phyloP scores from a whole-genome alignment of 169 alveolate genomes.

The Eimeria praecox region DNA sequence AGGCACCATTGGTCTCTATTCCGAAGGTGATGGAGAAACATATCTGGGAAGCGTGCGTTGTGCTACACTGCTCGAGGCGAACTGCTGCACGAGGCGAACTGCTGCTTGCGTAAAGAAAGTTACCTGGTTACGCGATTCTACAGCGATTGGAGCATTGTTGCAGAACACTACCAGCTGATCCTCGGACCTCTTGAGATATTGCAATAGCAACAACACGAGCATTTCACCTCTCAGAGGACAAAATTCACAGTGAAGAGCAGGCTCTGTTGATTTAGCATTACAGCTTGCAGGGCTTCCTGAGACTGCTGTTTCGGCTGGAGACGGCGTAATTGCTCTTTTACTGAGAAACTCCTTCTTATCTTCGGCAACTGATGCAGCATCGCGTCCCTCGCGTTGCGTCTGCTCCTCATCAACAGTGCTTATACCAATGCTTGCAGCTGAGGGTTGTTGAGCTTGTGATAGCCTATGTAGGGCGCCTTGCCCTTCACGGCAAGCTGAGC shows the following conservation, averaged over 20 bases:
- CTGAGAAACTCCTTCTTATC: not conserved
- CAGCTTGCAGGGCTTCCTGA: slow-evolving; percentile 9
- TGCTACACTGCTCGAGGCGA: not conserved
- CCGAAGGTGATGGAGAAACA: not conserved
- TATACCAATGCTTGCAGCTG: not conserved
- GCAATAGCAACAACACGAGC: slow-evolving; percentile 58
- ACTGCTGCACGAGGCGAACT: not conserved
- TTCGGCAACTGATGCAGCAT: not conserved
- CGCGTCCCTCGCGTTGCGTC: not conserved
- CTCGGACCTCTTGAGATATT: slow-evolving; percentile 48
- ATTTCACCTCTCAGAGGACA: slow-evolving; percentile 70
- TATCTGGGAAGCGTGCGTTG: too few species aligned
- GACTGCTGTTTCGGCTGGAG: not conserved
- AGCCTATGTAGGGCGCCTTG: not conserved
- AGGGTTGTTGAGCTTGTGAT: not conserved
- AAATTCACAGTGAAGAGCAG: slow-evolving; percentile 43
- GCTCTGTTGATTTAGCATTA: not conserved
- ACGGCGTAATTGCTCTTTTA: not conserved
- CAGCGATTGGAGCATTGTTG: slow-evolving; percentile 37
- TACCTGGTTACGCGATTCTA: slow-evolving; percentile 72
- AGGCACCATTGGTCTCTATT: not conserved
- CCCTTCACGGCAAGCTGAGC: slow-evolving; percentile 68
- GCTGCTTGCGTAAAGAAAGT: not conserved
- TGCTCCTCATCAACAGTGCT: not conserved
- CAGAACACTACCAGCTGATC: slow-evolving; percentile 55